Conservation (phyloP, 176 grass and related monocot species). For the Panicum miliaceum region DNA sequence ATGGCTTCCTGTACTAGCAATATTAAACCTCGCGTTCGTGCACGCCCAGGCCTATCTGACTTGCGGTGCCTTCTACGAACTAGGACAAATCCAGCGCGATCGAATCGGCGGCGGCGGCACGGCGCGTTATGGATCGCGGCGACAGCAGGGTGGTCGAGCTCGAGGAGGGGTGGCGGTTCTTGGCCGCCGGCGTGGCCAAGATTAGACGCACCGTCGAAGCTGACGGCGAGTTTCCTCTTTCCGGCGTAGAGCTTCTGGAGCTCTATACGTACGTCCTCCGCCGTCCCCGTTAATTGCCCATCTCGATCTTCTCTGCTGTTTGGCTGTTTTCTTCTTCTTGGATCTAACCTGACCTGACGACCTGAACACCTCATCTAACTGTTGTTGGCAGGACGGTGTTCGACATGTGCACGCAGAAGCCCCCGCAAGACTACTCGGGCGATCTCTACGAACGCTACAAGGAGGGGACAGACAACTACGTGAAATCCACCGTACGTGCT, state of each 20-base stretch:
- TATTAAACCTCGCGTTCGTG: no score
- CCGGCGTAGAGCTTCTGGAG: background rate
- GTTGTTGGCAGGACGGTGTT: background rate
- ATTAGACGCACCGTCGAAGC: background rate
- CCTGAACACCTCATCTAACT: no score
- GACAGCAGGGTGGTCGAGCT: background rate
- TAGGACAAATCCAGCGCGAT: no score
- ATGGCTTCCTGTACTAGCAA: no score
- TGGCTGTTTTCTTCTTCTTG: background rate
- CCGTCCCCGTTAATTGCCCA: fast-evolving
- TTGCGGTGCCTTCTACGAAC: no score
- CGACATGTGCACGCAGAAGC: background rate
- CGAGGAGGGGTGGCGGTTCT: background rate
- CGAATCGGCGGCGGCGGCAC: no score
- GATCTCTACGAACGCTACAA: background rate
- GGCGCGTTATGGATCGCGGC: no score
- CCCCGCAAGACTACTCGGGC: background rate
- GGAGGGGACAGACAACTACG: background rate
- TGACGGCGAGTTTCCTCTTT: background rate
- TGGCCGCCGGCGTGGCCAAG: background rate
- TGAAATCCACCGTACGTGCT: background rate
- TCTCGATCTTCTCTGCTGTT: background rate
- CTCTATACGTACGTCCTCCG: background rate
- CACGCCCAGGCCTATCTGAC: no score
- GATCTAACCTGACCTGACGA: background rate